Base-by-base conservation (phyloP, 768 basidiomycete genomes). In the Cubamyces sp. region DNA sequence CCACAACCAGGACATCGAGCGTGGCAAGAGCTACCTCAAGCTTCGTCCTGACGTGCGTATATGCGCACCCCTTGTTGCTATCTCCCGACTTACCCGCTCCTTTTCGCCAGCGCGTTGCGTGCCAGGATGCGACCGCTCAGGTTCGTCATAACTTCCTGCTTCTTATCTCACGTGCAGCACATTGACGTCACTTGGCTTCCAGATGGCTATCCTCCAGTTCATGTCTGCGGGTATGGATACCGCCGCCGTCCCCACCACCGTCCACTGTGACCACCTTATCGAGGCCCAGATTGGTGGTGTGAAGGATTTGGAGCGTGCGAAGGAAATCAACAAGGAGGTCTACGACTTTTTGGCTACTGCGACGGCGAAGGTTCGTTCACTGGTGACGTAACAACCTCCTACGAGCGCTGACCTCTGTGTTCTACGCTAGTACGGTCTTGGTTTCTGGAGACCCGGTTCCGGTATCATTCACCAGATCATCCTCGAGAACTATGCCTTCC, bases 181-280 rank as follows among this genome's bases (percentile, higher is more conserved):
- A 68, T 74, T 68, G 66, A 76, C 70, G 71, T 76, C 66, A 64
- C 68, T 54, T 48, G 28, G 5, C 55, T 70, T 60, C 0, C 75
- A 98, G 93, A 99, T 99, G 97, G 97, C 97, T 19, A 86, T 99
- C 59, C 84, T 99, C 67, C 97, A 99, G 83, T 99, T 99, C 86
- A 99, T 99, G 97, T 98, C 97, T 54, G 95, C 97, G 18, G 96
- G 96, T 66, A 95, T 99, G 85, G 93, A 93, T 74, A 96, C 94
- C 48, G 94, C 93, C 42, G 96, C 96, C 48, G 96, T 98, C 66
- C 96, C 96, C 37, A 96, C 96, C 67, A 96, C 97, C 65, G 97
- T 99, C 47, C 96, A 99, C 83, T 98, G 96, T 74, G 96, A 99
- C 80, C 96, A 99, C 79, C 84, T 99, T 74, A 98, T 99, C 72